A percentile compares a stretch with the other conserved stretches of the same genome.
Evolutionary conservation across 2,329 filamentous ascomycete species (phyloP).

Genomic region (Aureobasidium lini): DNA sequence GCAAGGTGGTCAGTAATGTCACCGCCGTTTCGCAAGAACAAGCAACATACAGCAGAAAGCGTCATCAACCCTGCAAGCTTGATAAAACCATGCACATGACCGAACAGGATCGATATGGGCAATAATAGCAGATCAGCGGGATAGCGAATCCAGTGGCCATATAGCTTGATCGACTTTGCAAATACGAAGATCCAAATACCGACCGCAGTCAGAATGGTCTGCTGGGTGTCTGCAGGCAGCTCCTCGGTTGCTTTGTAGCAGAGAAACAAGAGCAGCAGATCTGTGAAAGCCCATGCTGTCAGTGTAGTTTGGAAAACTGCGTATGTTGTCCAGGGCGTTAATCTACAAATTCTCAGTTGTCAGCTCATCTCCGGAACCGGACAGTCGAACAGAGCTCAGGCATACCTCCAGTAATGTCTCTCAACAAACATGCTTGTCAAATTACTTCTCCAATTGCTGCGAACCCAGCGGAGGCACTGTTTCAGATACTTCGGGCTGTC

Average conservation of each 20-base stretch:
- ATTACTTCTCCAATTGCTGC: slow-evolving; percentile 97
- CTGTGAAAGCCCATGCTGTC: slow-evolving; percentile 78
- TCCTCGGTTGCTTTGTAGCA: slow-evolving; percentile 60
- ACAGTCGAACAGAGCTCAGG: slow-evolving; percentile 22
- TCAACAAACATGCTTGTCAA: slow-evolving; percentile 82
- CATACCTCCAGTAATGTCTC: slow-evolving; percentile 79
- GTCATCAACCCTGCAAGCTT: slow-evolving; percentile 84
- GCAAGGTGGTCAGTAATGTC: slow-evolving; percentile 11
- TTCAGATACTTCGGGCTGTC: slow-evolving; percentile 82
- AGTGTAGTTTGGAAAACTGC: slow-evolving; percentile 88
- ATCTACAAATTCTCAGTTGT: slow-evolving; percentile 43
- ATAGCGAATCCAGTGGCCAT: slow-evolving; percentile 78
- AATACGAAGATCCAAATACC: slow-evolving; percentile 67
- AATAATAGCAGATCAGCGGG: slow-evolving; percentile 73
- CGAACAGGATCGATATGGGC: slow-evolving; percentile 81
- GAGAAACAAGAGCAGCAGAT: slow-evolving; percentile 63
- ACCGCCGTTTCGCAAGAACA: background rate
- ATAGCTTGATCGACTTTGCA: slow-evolving; percentile 84
- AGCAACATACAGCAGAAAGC: slow-evolving; percentile 25
- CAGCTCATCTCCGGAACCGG: background rate
- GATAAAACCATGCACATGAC: slow-evolving; percentile 86
- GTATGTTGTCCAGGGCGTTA: slow-evolving; percentile 89
- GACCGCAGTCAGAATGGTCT: slow-evolving; percentile 52
- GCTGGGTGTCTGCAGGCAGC: slow-evolving; percentile 25
- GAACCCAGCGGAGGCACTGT: slow-evolving; percentile 89